A percentile compares a stretch with the other conserved stretches of the same genome.
These are phyloP conservation scores for Aeminium ludgeri DNA, from an alignment of 495 filamentous ascomycete species.

Conservation along the genomic window DNA sequence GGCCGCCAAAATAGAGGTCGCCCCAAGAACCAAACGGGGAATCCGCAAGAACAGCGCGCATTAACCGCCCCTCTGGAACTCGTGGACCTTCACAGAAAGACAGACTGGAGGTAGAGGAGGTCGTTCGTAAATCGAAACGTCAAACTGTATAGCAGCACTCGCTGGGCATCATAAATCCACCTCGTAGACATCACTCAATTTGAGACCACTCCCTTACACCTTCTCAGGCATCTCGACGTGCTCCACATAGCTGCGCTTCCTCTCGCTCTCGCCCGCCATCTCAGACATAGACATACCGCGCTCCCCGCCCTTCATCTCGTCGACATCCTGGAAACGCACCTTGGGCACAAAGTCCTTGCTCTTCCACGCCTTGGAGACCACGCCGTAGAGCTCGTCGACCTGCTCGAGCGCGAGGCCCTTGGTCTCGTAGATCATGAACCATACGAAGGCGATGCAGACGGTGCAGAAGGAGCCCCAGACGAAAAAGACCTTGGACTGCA, in stretches of 20 bases:
- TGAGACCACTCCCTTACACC: neutral
- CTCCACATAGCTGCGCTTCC: neutral
- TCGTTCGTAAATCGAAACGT: too few species aligned
- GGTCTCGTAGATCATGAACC: constrained; percentile 28
- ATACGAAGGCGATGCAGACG: constrained; percentile 25
- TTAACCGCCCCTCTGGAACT: too few species aligned
- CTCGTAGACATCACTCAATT: too few species aligned
- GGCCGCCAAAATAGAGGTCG: too few species aligned
- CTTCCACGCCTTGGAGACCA: constrained; percentile 17
- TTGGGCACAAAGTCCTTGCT: constrained; percentile 1
- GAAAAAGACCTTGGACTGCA: constrained; percentile 27
- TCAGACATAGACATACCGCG: neutral
- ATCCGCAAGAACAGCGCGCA: too few species aligned
- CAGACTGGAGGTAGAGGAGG: too few species aligned
- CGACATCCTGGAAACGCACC: neutral
- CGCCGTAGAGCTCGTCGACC: constrained; percentile 27
- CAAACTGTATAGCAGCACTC: too few species aligned
- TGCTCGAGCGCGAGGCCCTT: constrained; percentile 26
- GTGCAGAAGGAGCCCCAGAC: constrained; percentile 18
- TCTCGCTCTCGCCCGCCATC: constrained; percentile 1
- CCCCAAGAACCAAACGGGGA: too few species aligned
- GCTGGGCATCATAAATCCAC: too few species aligned
- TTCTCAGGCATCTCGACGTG: neutral
- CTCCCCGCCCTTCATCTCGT: neutral
- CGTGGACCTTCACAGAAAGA: too few species aligned